These are phyloP conservation scores for Trifolium dubium DNA, from an alignment of 306 rosid genomes.

Conservation along the genomic window DNA sequence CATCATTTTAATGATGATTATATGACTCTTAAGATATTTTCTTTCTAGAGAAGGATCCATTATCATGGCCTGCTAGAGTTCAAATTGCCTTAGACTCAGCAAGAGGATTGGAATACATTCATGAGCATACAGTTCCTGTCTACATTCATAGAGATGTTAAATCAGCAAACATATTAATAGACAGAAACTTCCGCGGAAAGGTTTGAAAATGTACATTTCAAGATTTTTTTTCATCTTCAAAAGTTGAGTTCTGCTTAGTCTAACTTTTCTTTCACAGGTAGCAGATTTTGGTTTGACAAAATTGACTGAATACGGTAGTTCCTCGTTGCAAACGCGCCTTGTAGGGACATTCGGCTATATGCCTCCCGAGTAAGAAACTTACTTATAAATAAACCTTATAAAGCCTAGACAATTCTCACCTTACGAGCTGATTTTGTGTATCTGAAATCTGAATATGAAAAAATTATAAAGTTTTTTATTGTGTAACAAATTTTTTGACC, in stretches of 20 bases:
- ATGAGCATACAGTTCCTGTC: slow-evolving; percentile 83
- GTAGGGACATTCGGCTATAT: slow-evolving; percentile 85
- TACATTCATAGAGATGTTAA: slow-evolving; percentile 82
- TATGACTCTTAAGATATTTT: slow-evolving; percentile 19
- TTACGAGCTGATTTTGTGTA: background rate
- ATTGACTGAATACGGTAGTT: slow-evolving; percentile 62
- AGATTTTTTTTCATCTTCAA: background rate
- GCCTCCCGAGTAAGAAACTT: slow-evolving; percentile 72
- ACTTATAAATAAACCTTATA: background rate
- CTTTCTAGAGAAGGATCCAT: slow-evolving; percentile 57
- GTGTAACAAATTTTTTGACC: slow-evolving; percentile 17
- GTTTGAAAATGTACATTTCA: slow-evolving; percentile 42
- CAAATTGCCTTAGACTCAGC: slow-evolving; percentile 82
- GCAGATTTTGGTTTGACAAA: slow-evolving; percentile 81
- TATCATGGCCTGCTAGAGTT: slow-evolving; percentile 72
- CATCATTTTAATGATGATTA: slow-evolving; percentile 10
- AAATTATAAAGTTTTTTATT: background rate
- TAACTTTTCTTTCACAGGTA: slow-evolving; percentile 51
- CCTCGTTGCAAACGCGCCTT: slow-evolving; percentile 66
- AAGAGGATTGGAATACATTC: slow-evolving; percentile 81
- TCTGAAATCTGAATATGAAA: background rate
- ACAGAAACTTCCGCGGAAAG: slow-evolving; percentile 72
- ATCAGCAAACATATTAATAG: slow-evolving; percentile 76
- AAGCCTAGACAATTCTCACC: background rate
- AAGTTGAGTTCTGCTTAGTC: slow-evolving; percentile 23